Evolutionary conservation across 148 eudicot species (phyloP).

Genomic region (Hydrangea macrophylla): DNA sequence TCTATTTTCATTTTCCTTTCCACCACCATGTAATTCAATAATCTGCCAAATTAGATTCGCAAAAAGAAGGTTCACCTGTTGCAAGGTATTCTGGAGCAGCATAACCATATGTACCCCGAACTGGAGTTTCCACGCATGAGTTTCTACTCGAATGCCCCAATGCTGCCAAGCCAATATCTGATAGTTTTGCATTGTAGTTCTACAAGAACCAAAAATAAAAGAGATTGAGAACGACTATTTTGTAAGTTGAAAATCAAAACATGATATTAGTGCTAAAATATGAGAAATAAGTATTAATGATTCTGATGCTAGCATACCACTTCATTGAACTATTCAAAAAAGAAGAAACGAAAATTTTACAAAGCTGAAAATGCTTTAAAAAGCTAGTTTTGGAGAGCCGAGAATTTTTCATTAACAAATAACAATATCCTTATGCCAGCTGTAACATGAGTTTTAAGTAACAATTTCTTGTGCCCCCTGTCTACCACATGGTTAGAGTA

Average conservation of each 20-base stretch:
- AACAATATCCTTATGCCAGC: too few species aligned
- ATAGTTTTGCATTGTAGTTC: conserved; percentile 54
- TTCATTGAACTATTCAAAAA: not conserved
- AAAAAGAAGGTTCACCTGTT: conserved; percentile 38
- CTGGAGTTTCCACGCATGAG: conserved; percentile 58
- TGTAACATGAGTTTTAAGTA: too few species aligned
- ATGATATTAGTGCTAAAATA: not conserved
- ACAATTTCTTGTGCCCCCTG: too few species aligned
- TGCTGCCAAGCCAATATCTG: conserved; percentile 67
- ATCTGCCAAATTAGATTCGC: not conserved
- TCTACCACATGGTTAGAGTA: too few species aligned
- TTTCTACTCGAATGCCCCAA: conserved; percentile 52
- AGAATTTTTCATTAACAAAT: too few species aligned
- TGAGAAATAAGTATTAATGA: not conserved
- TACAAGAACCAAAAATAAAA: conserved; percentile 13
- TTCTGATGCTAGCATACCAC: not conserved
- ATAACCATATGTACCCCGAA: conserved; percentile 63
- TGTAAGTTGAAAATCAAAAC: not conserved
- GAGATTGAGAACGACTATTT: not conserved
- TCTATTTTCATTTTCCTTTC: too few species aligned
- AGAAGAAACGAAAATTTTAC: not conserved
- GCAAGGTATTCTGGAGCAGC: conserved; percentile 66
- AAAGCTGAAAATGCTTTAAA: not conserved
- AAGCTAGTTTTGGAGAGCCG: not conserved
- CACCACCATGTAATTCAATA: too few species aligned